These are phyloP conservation scores for Penicillium sp. DNA, from an alignment of 2,329 filamentous ascomycete species.

Conservation along the genomic window DNA sequence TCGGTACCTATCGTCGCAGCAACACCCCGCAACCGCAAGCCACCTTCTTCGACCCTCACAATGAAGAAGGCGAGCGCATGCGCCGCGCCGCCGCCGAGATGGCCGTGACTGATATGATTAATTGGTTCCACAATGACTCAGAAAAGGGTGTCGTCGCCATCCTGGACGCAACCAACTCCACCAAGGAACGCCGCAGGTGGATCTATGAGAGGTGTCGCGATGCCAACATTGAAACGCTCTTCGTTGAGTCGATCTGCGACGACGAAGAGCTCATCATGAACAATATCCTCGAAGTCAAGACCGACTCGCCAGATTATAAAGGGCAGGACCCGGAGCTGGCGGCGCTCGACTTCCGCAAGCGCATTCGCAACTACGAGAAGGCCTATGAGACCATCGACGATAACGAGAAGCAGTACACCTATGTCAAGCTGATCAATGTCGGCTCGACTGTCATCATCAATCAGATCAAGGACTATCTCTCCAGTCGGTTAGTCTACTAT, in stretches of 20 bases:
- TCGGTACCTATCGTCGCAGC: slow-evolving; percentile 90
- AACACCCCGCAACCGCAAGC: slow-evolving; percentile 88
- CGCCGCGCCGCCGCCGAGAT: slow-evolving; percentile 87
- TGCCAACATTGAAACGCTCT: slow-evolving; percentile 85
- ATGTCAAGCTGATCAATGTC: slow-evolving; percentile 96
- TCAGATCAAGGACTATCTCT: slow-evolving; percentile 93
- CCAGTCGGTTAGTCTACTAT: slow-evolving; percentile 96
- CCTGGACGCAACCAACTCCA: slow-evolving; percentile 95
- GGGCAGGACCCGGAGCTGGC: slow-evolving; percentile 93
- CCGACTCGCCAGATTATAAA: slow-evolving; percentile 90
- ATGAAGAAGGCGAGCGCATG: slow-evolving; percentile 86
- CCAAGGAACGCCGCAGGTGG: slow-evolving; percentile 86
- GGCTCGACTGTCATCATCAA: slow-evolving; percentile 98
- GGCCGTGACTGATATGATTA: slow-evolving; percentile 89
- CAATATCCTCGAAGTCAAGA: slow-evolving; percentile 98
- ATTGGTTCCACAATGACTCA: slow-evolving; percentile 75
- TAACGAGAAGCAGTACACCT: slow-evolving; percentile 85
- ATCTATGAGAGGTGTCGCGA: slow-evolving; percentile 78
- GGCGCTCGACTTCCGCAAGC: slow-evolving; percentile 87
- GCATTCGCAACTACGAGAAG: slow-evolving; percentile 96
- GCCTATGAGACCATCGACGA: slow-evolving; percentile 93
- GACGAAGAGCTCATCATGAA: slow-evolving; percentile 96
- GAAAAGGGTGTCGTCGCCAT: slow-evolving; percentile 82
- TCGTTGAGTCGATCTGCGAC: slow-evolving; percentile 96
- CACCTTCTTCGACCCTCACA: slow-evolving; percentile 92